phyloP scores from a whole-genome alignment of 2,329 filamentous ascomycete species.

The Ophiostoma tasmaniense region DNA sequence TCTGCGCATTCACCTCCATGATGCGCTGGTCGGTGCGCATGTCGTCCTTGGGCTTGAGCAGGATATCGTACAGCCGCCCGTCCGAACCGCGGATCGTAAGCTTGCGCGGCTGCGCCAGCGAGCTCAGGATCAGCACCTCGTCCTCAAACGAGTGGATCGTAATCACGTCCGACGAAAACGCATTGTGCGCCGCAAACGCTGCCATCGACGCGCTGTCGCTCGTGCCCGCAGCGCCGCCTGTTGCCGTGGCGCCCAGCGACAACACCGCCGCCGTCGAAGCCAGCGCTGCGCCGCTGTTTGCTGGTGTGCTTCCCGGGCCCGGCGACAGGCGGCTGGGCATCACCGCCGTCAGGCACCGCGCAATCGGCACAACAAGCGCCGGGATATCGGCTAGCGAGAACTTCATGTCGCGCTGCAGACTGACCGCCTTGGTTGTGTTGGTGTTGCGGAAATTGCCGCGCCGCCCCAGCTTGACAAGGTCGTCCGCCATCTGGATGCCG shows the following conservation, averaged over 20 bases:
- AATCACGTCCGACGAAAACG: constrained; percentile 79
- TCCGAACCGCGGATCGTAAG: constrained; percentile 83
- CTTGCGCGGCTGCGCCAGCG: constrained; percentile 84
- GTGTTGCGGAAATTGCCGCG: constrained; percentile 76
- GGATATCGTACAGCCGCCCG: constrained; percentile 75
- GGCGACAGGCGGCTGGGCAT: constrained; percentile 44
- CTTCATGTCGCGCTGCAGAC: constrained; percentile 64
- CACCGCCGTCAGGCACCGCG: constrained; percentile 72
- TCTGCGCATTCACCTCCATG: constrained; percentile 99
- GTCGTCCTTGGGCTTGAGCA: constrained; percentile 98
- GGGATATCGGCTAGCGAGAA: constrained; percentile 84
- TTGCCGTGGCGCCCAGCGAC: background rate
- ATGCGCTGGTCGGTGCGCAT: constrained; percentile 93
- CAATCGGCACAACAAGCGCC: constrained; percentile 78
- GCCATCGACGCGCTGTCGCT: constrained; percentile 4
- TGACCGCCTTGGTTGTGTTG: constrained; percentile 59
- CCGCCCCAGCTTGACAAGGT: constrained; percentile 39
- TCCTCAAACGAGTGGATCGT: constrained; percentile 76
- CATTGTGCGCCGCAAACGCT: constrained; percentile 63
- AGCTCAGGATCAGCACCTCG: constrained; percentile 82
- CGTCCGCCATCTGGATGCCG: constrained; percentile 44
- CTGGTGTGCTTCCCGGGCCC: background rate
- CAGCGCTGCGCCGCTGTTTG: background rate
- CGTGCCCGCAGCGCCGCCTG: background rate
- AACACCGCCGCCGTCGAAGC: background rate